phyloP scores from a whole-genome alignment of 208 protist species.

The Trypanosoma cruzi region DNA sequence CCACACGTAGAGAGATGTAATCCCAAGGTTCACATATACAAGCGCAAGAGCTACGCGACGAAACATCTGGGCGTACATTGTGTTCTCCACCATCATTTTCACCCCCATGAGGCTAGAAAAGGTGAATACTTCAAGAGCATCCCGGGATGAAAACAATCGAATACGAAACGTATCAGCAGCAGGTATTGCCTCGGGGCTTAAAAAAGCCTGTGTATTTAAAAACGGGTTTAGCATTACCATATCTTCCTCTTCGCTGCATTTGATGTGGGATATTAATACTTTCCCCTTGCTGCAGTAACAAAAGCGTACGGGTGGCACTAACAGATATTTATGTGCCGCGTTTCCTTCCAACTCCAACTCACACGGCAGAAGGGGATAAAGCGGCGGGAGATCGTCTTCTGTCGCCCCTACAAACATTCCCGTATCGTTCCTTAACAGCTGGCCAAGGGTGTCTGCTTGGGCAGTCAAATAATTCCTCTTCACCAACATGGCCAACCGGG shows the following conservation, averaged over 20 bases:
- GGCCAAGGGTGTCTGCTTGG: background rate
- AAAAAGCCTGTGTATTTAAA: background rate
- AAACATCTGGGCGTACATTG: background rate
- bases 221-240: constrained; percentile 4
- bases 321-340: background rate
- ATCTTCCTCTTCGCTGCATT: background rate
- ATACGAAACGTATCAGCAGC: too few relatives aligned
- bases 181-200: too few relatives aligned
- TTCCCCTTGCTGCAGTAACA: background rate
- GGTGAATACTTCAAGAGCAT: constrained; percentile 7
- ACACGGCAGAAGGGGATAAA: constrained; percentile 6
- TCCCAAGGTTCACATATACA: background rate
- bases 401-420: background rate
- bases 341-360: background rate
- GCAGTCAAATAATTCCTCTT: constrained; percentile 1
- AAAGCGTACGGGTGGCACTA: background rate
- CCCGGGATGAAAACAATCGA: background rate
- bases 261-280: background rate
- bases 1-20: constrained; percentile 12
- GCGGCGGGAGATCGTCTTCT: background rate
- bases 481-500: background rate
- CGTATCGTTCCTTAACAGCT: constrained; percentile 3
- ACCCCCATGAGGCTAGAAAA: constrained; percentile 12
- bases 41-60: constrained; percentile 9
- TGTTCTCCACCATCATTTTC: constrained; percentile 26